phyloP scores from a whole-genome alignment of 2,329 filamentous ascomycete species.

The Beauveria sp. region DNA sequence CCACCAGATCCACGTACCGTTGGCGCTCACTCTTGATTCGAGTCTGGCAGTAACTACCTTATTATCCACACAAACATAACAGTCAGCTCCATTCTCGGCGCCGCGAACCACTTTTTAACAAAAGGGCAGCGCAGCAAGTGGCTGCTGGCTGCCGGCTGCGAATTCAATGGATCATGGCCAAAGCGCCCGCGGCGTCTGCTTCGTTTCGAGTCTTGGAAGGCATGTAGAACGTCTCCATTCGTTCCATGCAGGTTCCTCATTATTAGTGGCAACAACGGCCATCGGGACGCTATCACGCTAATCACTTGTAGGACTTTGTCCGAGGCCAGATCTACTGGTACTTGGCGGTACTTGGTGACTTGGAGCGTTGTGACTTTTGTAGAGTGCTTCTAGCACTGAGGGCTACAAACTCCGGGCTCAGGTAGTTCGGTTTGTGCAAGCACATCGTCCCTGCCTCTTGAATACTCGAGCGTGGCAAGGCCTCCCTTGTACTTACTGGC shows the following conservation, averaged over 20 bases:
- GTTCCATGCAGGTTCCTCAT: conserved; percentile 12
- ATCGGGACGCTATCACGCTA: neutral
- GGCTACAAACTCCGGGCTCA: no score
- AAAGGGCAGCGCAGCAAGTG: neutral
- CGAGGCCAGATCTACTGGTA: no score
- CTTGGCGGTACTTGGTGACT: no score
- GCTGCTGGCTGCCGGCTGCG: neutral
- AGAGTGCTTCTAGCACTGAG: no score
- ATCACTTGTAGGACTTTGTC: neutral
- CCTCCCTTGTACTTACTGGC: neutral
- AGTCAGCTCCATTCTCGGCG: neutral
- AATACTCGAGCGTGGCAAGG: no score
- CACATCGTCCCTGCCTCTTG: no score
- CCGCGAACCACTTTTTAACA: neutral
- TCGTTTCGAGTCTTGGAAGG: neutral
- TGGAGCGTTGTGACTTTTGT: no score
- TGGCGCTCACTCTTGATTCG: neutral
- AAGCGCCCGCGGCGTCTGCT: neutral
- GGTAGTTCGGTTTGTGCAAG: no score
- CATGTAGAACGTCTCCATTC: conserved; percentile 13
- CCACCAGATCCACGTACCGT: neutral
- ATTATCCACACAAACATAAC: neutral
- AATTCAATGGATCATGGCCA: neutral
- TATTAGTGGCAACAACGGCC: neutral
- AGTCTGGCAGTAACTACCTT: neutral